Percentiles rank a stretch among this genome's conserved stretches.
Evolutionary conservation across 2,329 filamentous ascomycete genomes (phyloP).

Genomic region (Colletotrichum godetiae): DNA sequence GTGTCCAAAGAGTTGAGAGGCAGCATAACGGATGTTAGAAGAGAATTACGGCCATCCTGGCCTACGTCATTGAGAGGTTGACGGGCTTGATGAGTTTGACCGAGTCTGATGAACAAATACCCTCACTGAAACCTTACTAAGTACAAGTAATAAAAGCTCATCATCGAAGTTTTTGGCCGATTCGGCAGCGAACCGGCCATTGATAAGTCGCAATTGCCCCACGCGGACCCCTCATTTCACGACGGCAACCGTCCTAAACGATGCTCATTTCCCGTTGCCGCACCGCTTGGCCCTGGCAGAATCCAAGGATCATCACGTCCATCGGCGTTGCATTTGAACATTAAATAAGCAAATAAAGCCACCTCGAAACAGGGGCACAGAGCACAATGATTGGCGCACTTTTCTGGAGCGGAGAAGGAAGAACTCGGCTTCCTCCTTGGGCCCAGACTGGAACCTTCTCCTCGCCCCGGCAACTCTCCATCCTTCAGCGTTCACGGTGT

Average conservation of each 20-base stretch:
- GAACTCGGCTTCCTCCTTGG: not conserved
- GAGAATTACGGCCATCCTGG: not conserved
- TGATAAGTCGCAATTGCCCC: slow-evolving; percentile 20
- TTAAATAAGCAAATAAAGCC: not conserved
- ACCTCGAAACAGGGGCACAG: slow-evolving; percentile 3
- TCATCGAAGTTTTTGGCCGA: not conserved
- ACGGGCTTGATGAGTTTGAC: not conserved
- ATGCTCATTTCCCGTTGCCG: slow-evolving; percentile 19
- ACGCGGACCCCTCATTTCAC: not conserved
- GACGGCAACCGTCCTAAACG: slow-evolving; percentile 7
- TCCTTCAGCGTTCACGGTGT: slow-evolving; percentile 4
- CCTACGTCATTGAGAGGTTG: no score
- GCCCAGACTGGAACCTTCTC: not conserved
- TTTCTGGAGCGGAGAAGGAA: not conserved
- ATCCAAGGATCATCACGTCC: slow-evolving; percentile 21
- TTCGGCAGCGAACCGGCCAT: slow-evolving; percentile 5
- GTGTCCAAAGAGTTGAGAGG: not conserved
- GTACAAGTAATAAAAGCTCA: not conserved
- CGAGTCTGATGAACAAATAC: not conserved
- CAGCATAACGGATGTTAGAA: not conserved
- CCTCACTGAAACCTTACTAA: not conserved
- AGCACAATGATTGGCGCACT: slow-evolving; percentile 6
- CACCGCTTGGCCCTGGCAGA: not conserved
- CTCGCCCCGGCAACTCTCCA: slow-evolving; percentile 2
- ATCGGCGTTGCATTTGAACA: slow-evolving; percentile 1